A percentile compares a stretch with the other conserved stretches of the same genome.
Conservation (phyloP, 148 eudicot genomes). For the Rhododendron simsii region DNA sequence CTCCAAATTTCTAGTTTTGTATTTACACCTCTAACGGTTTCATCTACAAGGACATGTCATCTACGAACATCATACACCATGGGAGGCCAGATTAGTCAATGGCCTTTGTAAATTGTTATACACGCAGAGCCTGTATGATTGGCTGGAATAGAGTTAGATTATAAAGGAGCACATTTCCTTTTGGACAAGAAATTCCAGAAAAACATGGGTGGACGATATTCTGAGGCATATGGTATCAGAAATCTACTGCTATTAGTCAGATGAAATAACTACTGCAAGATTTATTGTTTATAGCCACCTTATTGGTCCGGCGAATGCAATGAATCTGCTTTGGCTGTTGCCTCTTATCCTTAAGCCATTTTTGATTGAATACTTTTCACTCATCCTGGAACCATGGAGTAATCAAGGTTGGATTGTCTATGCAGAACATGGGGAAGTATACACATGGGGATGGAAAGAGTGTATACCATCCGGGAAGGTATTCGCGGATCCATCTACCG, state of each 20-base stretch:
- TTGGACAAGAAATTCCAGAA: neutral
- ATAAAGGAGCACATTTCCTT: neutral
- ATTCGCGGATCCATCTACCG: constrained; percentile 55
- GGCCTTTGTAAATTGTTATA: neutral
- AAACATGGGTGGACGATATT: neutral
- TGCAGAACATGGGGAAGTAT: constrained; percentile 70
- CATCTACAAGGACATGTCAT: no score
- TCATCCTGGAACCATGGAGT: neutral
- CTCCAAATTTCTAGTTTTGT: no score
- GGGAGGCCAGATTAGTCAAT: neutral
- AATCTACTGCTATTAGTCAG: neutral
- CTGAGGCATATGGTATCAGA: neutral
- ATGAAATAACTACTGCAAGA: neutral
- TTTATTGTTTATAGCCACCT: neutral
- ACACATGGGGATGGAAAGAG: constrained; percentile 99
- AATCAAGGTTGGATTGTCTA: neutral
- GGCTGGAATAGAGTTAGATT: neutral
- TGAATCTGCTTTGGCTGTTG: neutral
- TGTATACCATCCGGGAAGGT: constrained; percentile 93
- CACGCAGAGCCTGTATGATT: neutral
- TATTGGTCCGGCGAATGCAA: neutral
- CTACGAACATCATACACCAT: no score
- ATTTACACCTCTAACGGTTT: no score
- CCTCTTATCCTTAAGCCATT: neutral
- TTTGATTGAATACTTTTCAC: neutral